Base-by-base conservation (phyloP, 2,329 filamentous ascomycete species). In the Alternaria atra region DNA sequence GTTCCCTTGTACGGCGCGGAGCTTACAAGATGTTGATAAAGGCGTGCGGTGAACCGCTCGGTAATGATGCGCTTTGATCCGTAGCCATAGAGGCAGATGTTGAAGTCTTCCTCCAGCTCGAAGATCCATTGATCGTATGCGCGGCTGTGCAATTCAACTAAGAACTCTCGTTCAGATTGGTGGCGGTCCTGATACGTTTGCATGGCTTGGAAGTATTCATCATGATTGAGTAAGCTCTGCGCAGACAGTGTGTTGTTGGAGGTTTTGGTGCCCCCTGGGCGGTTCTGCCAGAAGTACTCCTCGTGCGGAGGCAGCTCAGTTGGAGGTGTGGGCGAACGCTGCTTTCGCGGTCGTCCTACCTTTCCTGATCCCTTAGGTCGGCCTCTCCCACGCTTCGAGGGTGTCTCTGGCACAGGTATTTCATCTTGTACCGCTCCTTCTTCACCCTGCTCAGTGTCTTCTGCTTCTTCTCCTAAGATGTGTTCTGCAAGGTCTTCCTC, bases 81-180 rank as follows among this genome's bases (percentile, higher is more conserved):
- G 76, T 93, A 97, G 30, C 95, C 95, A 76, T 96, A 97, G 43
- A 73, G 58, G 74, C 95, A 97, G 52, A 98, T 83, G 72, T 92
- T 93, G 82, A 97, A 98, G 23, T 89, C 89, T 76, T 97, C 89
- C 5, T 89, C 84, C 15, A 98, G 85, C 81, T 99, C 95, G 76
- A 98, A 97, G 0, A 86, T 82, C 95, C 95, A 99, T 76, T 98
- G 95, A 2, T 90, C 86, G 76, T 97, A 98, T 0, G 91, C 93
- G 62, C 91, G 88, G 44, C 88, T 83, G 75, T 98, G 94, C 23
- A 97, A 80, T 6, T 88, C 85, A 67, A 91, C 84, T 27, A 99
- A 82, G 65, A 91, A 90, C 17, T 86, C 83, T 52, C 91, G 86
- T 66, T 96, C 91, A 3, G 84, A 79, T 34, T 83, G 82, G 76